Percentiles rank a stretch among this genome's conserved stretches.
These are phyloP conservation scores for Cicer chorassanicum DNA, from an alignment of 306 rosid genomes.

Conservation along the genomic window DNA sequence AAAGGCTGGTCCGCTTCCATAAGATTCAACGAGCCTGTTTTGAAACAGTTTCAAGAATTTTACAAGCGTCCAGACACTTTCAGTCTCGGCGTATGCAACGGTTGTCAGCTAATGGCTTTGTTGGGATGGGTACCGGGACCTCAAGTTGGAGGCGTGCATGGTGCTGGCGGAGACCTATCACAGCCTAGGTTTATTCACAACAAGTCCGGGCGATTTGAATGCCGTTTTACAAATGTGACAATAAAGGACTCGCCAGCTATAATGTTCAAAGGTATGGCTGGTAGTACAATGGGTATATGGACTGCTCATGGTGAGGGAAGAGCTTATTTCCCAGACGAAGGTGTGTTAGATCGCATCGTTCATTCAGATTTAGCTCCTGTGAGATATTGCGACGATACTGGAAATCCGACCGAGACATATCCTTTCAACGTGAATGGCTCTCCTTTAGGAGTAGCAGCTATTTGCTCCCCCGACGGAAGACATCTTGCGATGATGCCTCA, in stretches of 20 bases:
- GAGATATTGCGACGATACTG: conserved; percentile 86
- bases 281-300: conserved; percentile 88
- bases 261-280: conserved; percentile 86
- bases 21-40: conserved; percentile 70
- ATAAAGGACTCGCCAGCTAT: conserved; percentile 80
- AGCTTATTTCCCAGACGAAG: conserved; percentile 84
- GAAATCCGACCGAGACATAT: conserved; percentile 74
- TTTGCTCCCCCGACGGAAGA: conserved; percentile 93
- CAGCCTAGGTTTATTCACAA: conserved; percentile 93
- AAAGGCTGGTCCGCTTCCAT: conserved; percentile 93
- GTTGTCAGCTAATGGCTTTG: conserved; percentile 95
- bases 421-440: conserved; percentile 93
- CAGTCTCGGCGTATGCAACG: conserved; percentile 93
- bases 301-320: conserved; percentile 93
- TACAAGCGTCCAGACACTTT: conserved; percentile 81
- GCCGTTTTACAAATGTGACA: conserved; percentile 86
- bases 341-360: conserved; percentile 61
- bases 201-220: conserved; percentile 87
- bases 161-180: conserved; percentile 82
- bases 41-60: conserved; percentile 86
- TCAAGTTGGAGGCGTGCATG: conserved; percentile 80
- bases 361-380: conserved; percentile 77
- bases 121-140: conserved; percentile 96
- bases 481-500: conserved; percentile 99
- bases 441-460: conserved; percentile 83